Evolutionary conservation across 2,329 filamentous ascomycete species (phyloP), one percentile per base, ranked within the genome.

Genomic region (Anthostomella pinea): DNA sequence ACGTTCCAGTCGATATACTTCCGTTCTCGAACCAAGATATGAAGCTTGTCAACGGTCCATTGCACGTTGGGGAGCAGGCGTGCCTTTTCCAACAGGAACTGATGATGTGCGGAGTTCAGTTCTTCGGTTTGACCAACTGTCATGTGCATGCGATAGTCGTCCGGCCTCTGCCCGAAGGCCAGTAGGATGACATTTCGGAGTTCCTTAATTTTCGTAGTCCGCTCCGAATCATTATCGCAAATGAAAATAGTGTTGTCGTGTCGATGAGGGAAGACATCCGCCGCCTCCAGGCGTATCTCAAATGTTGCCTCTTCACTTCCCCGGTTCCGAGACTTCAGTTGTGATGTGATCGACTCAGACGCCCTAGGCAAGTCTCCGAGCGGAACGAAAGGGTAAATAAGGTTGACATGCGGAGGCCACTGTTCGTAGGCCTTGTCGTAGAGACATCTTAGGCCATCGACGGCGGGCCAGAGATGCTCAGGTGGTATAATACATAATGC

Each of bases 401-500:
- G 58, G 47, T 84, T 85, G 50, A 85, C 54, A 48, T 85, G 81
- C 9, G 80, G 76, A 3, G 81, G 79, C 81, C 82, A 85, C 58
- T 68, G 75, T 17, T 64, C 65, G 46, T 73, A 75, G 0, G 72
- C 68, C 42, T 77, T 77, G 57, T 85, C 81, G 58, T 85, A 80
- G 9, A 79, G 62, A n/a, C 64, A 67, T 28, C 81, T 73, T 3
- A 86, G 58, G 10, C 63, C 60, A 46, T 83, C 69, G 33, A 81
- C 55, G 3, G 70, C 49, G 2, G 63, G 43, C 64, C 72, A 75
- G 22, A 72, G 53, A 31, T 63, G 47, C 15, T 50, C 46, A 0
- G 79, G 76, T 3, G 77, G 77, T 6, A 84, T 62, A 13, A 83
- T 53, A 47, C 78, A 81, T 19, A 85, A 58, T 2, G 80, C 79